Percentiles rank a stretch among this genome's conserved stretches.
Conservation (phyloP, 257 asterid genomes). For the Scutellaria barbata region DNA sequence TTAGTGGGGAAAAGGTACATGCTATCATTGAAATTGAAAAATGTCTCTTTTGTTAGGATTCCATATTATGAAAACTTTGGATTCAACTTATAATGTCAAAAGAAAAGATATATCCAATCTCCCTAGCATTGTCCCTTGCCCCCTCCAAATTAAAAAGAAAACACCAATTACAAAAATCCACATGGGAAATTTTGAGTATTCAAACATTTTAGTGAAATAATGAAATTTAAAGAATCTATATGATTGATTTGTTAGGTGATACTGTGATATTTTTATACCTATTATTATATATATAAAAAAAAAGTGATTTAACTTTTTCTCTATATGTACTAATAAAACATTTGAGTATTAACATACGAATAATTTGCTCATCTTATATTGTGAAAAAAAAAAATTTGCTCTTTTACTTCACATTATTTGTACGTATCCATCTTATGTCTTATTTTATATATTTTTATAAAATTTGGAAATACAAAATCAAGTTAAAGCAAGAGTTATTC, state of each 20-base stretch:
- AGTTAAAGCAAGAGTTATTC: not conserved
- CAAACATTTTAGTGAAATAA: not conserved
- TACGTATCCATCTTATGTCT: too few relatives aligned
- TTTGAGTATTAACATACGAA: too few relatives aligned
- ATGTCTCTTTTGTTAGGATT: slow-evolving; percentile 41
- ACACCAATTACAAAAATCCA: slow-evolving; percentile 18
- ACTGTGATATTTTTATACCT: too few relatives aligned
- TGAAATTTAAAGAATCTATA: not conserved
- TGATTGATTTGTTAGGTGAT: too few relatives aligned
- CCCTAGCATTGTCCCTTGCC: slow-evolving; percentile 35
- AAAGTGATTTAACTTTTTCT: too few relatives aligned
- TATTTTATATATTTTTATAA: too few relatives aligned
- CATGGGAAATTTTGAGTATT: not conserved
- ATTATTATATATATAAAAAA: too few relatives aligned
- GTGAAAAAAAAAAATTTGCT: too few relatives aligned
- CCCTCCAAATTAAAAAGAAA: not conserved
- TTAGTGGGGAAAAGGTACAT: slow-evolving; percentile 42
- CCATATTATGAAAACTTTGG: slow-evolving; percentile 41
- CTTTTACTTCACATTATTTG: too few relatives aligned
- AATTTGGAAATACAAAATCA: not conserved
- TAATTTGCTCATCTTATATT: slow-evolving; percentile 7
- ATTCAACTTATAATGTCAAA: slow-evolving; percentile 51
- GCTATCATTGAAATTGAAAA: slow-evolving; percentile 42
- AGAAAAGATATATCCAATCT: slow-evolving; percentile 41
- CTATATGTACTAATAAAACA: too few relatives aligned